These are phyloP conservation scores for Trypanosoma brucei DNA, from an alignment of 208 protist genomes.

Conservation along the genomic window DNA sequence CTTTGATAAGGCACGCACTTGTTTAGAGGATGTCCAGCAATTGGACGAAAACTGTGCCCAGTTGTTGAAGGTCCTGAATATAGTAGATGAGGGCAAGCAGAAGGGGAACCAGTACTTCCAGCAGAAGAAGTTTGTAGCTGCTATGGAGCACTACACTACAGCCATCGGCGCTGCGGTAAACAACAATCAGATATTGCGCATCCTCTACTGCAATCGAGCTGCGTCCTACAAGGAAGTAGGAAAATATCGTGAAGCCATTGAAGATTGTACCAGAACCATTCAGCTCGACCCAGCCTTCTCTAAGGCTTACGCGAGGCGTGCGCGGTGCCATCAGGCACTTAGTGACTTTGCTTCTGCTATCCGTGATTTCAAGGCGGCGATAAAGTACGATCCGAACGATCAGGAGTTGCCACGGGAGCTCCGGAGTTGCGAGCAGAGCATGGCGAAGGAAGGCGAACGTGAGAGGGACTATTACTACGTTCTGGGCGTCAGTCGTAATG, in stretches of 20 bases:
- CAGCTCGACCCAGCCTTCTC: slow-evolving; percentile 77
- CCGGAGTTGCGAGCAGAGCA: slow-evolving; percentile 51
- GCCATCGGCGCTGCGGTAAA: slow-evolving; percentile 59
- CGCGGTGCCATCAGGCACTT: slow-evolving; percentile 77
- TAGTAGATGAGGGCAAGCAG: slow-evolving; percentile 85
- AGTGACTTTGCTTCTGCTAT: slow-evolving; percentile 78
- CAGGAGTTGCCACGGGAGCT: slow-evolving; percentile 70
- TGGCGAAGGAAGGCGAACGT: slow-evolving; percentile 71
- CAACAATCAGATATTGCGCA: slow-evolving; percentile 82
- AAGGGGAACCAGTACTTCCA: slow-evolving; percentile 81
- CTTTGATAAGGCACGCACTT: slow-evolving; percentile 67
- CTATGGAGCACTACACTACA: slow-evolving; percentile 71
- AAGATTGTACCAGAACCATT: slow-evolving; percentile 87
- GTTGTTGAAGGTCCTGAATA: slow-evolving; percentile 59
- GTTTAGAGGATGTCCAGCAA: slow-evolving; percentile 40
- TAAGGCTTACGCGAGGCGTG: slow-evolving; percentile 87
- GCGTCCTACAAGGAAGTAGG: slow-evolving; percentile 86
- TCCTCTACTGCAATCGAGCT: slow-evolving; percentile 90
- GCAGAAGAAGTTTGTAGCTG: slow-evolving; percentile 66
- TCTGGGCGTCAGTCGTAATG: slow-evolving; percentile 61
- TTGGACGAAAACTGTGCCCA: slow-evolving; percentile 68
- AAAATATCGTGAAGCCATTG: slow-evolving; percentile 79
- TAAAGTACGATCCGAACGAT: slow-evolving; percentile 65
- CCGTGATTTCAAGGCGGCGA: slow-evolving; percentile 80
- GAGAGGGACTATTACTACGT: slow-evolving; percentile 89